phyloP scores from a whole-genome alignment of 129 eudicot genomes.

The Chrysanthemum makinoi region DNA sequence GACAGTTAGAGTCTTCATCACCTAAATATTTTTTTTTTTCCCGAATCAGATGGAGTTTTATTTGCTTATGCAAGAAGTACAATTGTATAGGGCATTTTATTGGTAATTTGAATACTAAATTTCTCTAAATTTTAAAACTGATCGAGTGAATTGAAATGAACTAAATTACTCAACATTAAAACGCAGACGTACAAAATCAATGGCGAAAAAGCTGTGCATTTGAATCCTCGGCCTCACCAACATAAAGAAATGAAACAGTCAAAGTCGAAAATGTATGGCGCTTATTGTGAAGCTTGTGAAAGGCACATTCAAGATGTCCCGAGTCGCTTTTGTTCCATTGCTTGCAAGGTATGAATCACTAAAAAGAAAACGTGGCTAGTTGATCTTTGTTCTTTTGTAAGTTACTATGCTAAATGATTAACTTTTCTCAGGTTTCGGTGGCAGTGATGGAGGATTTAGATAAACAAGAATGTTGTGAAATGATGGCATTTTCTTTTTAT shows the following conservation, averaged over 20 bases:
- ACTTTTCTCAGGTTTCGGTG: conserved; percentile 27
- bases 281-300: conserved; percentile 65
- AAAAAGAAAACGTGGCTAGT: background rate
- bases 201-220: conserved; percentile 73
- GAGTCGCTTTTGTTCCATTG: conserved; percentile 70
- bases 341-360: conserved; percentile 55
- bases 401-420: background rate
- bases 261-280: conserved; percentile 45
- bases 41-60: background rate
- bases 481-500: conserved; percentile 20
- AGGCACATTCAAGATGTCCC: conserved; percentile 75
- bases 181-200: conserved; percentile 68
- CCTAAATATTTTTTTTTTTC: too few species aligned
- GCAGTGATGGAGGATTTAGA: conserved; percentile 16
- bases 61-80: background rate
- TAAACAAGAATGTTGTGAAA: conserved; percentile 20
- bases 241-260: conserved; percentile 36
- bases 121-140: background rate
- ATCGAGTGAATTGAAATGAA: background rate
- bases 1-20: too few species aligned
- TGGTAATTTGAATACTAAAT: background rate
- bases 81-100: background rate
- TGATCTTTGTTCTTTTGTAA: background rate
- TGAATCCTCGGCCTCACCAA: conserved; percentile 77
- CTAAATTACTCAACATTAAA: background rate